Percentiles rank a stretch among this genome's conserved stretches.
These are phyloP conservation scores for Suhomyces taliae DNA, from an alignment of 1,139 yeast species.

Conservation along the genomic window DNA sequence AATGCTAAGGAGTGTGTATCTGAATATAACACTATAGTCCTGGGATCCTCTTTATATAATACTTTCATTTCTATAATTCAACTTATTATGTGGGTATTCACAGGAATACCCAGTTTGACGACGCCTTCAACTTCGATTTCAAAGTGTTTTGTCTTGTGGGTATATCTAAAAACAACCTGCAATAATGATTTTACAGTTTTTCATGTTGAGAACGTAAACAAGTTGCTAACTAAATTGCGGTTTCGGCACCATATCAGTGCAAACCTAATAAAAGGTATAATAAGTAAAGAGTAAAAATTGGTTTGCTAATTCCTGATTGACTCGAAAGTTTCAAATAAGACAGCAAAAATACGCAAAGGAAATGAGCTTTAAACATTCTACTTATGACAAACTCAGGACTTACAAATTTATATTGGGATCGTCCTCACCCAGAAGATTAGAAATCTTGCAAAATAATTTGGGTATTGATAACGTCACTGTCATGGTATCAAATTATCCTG, in stretches of 20 bases:
- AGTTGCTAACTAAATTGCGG: too few relatives aligned
- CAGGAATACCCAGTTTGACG: background rate
- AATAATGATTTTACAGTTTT: background rate
- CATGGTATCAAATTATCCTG: constrained; percentile 65
- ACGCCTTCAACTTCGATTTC: background rate
- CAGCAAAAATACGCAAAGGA: background rate
- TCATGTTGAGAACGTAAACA: too few relatives aligned
- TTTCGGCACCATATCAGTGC: too few relatives aligned
- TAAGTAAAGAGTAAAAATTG: too few relatives aligned
- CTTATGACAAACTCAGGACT: constrained; percentile 19
- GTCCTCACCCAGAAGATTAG: constrained; percentile 75
- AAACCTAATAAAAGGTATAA: too few relatives aligned
- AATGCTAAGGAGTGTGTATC: constrained; percentile 51
- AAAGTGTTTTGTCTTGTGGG: background rate
- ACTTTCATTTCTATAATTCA: constrained; percentile 40
- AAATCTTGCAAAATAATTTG: constrained; percentile 60
- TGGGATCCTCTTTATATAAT: constrained; percentile 49
- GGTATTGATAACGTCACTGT: constrained; percentile 54
- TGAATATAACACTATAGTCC: constrained; percentile 56
- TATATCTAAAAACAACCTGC: constrained; percentile 3
- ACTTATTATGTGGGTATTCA: background rate
- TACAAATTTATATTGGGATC: constrained; percentile 69
- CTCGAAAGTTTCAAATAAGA: too few relatives aligned
- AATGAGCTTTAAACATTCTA: constrained; percentile 22
- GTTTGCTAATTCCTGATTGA: too few relatives aligned